Evolutionary conservation across 306 rosid species (phyloP).

Genomic region (Acmispon strigosus): DNA sequence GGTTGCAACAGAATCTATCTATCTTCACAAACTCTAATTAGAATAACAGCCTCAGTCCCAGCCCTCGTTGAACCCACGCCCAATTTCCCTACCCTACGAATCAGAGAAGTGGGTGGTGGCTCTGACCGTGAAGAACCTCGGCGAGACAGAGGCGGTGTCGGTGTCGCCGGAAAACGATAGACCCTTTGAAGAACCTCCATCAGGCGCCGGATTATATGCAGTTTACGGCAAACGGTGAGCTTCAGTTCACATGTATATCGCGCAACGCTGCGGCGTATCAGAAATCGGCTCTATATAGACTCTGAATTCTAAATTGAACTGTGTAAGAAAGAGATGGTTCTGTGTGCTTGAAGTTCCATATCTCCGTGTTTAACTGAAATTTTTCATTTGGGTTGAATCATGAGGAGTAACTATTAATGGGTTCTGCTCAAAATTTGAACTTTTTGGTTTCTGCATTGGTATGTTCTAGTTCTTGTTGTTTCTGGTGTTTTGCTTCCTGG

Average conservation of each 20-base stretch:
- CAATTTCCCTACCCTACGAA: constrained; percentile 38
- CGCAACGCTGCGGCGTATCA: constrained; percentile 71
- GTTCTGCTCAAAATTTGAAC: too few species aligned
- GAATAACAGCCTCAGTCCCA: too few species aligned
- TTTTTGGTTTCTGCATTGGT: too few species aligned
- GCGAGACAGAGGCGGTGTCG: constrained; percentile 42
- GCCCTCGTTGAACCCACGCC: constrained; percentile 20
- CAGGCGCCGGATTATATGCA: constrained; percentile 76
- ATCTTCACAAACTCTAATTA: too few species aligned
- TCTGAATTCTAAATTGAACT: background rate
- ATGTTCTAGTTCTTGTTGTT: too few species aligned
- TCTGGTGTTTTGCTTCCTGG: too few species aligned
- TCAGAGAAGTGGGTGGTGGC: constrained; percentile 25
- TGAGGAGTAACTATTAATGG: too few species aligned
- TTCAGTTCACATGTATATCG: constrained; percentile 85
- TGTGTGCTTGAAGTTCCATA: too few species aligned
- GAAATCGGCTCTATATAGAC: constrained; percentile 31
- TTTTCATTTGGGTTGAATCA: too few species aligned
- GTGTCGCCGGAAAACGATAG: constrained; percentile 35
- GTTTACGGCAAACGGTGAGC: constrained; percentile 55
- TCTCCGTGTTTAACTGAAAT: too few species aligned
- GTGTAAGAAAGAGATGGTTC: too few species aligned
- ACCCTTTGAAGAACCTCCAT: constrained; percentile 33
- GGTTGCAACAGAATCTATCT: too few species aligned
- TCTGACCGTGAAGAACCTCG: constrained; percentile 48